A percentile compares a stretch with the other conserved stretches of the same genome.
Conservation (phyloP, 1,139 yeast species). For the Kodamaea sp. region DNA sequence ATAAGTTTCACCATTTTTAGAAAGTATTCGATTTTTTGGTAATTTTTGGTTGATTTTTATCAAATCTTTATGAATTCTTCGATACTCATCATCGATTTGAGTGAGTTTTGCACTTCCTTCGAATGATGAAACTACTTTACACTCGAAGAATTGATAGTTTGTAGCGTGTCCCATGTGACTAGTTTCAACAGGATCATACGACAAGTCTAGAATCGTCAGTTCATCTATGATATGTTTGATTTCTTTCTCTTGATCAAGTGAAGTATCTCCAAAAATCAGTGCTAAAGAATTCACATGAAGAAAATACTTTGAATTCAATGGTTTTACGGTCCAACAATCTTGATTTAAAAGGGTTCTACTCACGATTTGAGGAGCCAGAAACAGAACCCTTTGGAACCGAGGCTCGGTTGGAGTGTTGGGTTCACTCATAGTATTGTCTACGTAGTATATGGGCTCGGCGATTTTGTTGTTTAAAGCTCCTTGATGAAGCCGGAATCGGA, state of each 20-base stretch:
- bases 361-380: slow-evolving; percentile 23
- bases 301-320: slow-evolving; percentile 40
- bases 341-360: slow-evolving; percentile 38
- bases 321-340: slow-evolving; percentile 55
- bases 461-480: slow-evolving; percentile 29
- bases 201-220: slow-evolving; percentile 32
- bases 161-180: slow-evolving; percentile 48
- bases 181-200: slow-evolving; percentile 34
- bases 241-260: slow-evolving; percentile 30
- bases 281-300: slow-evolving; percentile 45
- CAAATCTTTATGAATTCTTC: slow-evolving; percentile 29
- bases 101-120: background rate
- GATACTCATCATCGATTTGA: slow-evolving; percentile 34
- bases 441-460: slow-evolving; percentile 21
- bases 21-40: slow-evolving; percentile 1
- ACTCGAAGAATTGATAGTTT: slow-evolving; percentile 36
- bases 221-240: slow-evolving; percentile 29
- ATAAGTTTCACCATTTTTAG: slow-evolving; percentile 15
- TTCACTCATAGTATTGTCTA: slow-evolving; percentile 29
- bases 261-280: slow-evolving; percentile 46
- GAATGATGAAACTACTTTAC: slow-evolving; percentile 20
- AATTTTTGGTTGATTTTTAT: background rate
- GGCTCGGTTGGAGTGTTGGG: slow-evolving; percentile 1
- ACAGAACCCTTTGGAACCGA: slow-evolving; percentile 24
- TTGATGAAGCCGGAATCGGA: slow-evolving; percentile 21